Evolutionary conservation across 2,329 filamentous ascomycete species (phyloP).

Genomic region (Colletotrichum salicis): DNA sequence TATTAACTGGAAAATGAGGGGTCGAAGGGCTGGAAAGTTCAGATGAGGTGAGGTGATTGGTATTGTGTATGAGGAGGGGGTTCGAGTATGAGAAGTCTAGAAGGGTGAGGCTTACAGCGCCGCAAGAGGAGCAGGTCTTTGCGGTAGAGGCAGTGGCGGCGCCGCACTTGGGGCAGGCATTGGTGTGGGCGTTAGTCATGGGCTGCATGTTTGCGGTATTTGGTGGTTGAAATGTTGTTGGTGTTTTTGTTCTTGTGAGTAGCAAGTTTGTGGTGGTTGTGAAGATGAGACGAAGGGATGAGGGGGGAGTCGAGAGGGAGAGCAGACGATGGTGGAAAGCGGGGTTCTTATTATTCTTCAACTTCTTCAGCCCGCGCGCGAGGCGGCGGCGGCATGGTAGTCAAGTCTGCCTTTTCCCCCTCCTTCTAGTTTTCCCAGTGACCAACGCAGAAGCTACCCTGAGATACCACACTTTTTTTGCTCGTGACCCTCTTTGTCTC

Average conservation of each 20-base stretch:
- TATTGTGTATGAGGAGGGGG: not conserved
- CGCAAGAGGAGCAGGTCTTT: conserved; percentile 68
- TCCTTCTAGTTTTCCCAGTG: not conserved
- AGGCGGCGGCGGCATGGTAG: not conserved
- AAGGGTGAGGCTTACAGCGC: conserved; percentile 60
- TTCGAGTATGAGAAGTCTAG: not conserved
- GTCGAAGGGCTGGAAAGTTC: not conserved
- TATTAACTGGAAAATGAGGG: not conserved
- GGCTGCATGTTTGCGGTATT: conserved; percentile 37
- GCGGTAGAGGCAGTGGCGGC: conserved; percentile 52
- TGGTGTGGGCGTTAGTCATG: conserved; percentile 49
- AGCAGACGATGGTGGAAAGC: conserved; percentile 6
- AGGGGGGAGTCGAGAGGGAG: not conserved
- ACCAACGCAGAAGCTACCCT: conserved; percentile 21
- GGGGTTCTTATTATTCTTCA: conserved; percentile 18
- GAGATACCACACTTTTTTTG: not conserved
- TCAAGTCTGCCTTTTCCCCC: not conserved
- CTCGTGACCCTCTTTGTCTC: conserved; percentile 18
- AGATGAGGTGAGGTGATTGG: not conserved
- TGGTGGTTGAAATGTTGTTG: not conserved
- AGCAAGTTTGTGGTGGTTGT: not conserved
- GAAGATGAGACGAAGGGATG: not conserved
- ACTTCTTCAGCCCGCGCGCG: conserved; percentile 3
- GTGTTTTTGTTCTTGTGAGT: not conserved
- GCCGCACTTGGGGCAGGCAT: conserved; percentile 68